Evolutionary conservation across 2,329 filamentous ascomycete genomes (phyloP).

Genomic region (Colletotrichum eleusines): DNA sequence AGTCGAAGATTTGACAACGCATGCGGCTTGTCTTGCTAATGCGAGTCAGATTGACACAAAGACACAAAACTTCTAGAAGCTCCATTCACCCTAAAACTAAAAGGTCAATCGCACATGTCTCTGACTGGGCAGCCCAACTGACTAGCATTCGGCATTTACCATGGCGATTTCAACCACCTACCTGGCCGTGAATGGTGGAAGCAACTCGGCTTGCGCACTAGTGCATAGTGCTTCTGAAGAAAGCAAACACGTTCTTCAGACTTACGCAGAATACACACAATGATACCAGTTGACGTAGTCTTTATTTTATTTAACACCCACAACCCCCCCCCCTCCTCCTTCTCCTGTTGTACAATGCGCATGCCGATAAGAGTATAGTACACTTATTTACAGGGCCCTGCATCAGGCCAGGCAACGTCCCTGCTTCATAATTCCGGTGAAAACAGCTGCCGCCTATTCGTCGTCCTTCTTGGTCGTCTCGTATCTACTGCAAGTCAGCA

Average conservation of each 20-base stretch:
- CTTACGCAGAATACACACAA: not conserved
- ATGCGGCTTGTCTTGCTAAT: constrained; percentile 20
- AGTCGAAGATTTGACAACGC: constrained; percentile 9
- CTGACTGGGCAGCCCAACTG: not conserved
- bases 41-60: not conserved
- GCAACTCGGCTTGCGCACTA: not conserved
- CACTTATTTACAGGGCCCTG: constrained; percentile 39
- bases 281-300: constrained; percentile 22
- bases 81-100: not conserved
- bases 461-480: constrained; percentile 70
- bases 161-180: not conserved
- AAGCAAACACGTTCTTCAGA: too few relatives aligned
- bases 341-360: constrained; percentile 38
- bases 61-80: not conserved
- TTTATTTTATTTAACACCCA: constrained; percentile 15
- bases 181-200: not conserved
- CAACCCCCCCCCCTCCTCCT: too few relatives aligned
- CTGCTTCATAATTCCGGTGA: not conserved
- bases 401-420: constrained; percentile 1
- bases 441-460: constrained; percentile 16
- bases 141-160: not conserved
- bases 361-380: constrained; percentile 38
- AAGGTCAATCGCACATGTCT: not conserved
- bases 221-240: not conserved
- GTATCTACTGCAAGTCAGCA: constrained; percentile 62